phyloP scores from a whole-genome alignment of 208 protist species.

The Leishmania lainsoni region DNA sequence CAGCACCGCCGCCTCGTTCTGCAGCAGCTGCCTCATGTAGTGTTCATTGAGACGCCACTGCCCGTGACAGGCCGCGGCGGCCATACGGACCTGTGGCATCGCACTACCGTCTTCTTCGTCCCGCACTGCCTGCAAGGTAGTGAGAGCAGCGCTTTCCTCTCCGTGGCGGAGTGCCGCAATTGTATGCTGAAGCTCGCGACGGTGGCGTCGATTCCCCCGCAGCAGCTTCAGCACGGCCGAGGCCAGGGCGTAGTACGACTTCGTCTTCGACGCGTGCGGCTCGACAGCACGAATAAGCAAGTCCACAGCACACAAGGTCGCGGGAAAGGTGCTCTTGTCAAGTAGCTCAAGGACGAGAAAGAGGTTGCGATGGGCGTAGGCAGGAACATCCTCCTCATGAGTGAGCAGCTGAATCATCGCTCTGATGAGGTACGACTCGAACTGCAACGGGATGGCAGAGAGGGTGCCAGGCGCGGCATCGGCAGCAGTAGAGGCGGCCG shows the following conservation, averaged over 20 bases:
- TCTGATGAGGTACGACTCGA: conserved; percentile 62
- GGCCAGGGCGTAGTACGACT: conserved; percentile 69
- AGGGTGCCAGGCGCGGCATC: not conserved
- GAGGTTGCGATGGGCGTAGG: conserved; percentile 67
- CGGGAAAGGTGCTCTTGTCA: conserved; percentile 56
- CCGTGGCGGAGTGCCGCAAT: conserved; percentile 15
- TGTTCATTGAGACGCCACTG: conserved; percentile 48
- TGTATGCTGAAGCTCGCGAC: conserved; percentile 18
- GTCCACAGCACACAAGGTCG: conserved; percentile 47
- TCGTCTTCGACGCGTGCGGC: conserved; percentile 57
- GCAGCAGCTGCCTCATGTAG: conserved; percentile 53
- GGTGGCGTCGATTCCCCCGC: conserved; percentile 29
- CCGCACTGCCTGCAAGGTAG: not conserved
- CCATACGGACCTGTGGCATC: conserved; percentile 3
- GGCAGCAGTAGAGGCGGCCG: not conserved
- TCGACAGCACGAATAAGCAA: conserved; percentile 60
- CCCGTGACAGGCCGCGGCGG: conserved; percentile 27
- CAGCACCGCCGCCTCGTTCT: conserved; percentile 36
- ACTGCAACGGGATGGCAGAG: conserved; percentile 49
- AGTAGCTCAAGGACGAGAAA: conserved; percentile 73
- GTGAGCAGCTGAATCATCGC: conserved; percentile 56
- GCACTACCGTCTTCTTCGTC: not conserved
- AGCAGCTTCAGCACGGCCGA: conserved; percentile 70
- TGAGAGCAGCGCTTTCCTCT: not conserved
- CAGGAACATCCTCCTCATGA: conserved; percentile 47